Conservation (phyloP, 495 filamentous ascomycete species). For the Hypoxylon crocopeplum region DNA sequence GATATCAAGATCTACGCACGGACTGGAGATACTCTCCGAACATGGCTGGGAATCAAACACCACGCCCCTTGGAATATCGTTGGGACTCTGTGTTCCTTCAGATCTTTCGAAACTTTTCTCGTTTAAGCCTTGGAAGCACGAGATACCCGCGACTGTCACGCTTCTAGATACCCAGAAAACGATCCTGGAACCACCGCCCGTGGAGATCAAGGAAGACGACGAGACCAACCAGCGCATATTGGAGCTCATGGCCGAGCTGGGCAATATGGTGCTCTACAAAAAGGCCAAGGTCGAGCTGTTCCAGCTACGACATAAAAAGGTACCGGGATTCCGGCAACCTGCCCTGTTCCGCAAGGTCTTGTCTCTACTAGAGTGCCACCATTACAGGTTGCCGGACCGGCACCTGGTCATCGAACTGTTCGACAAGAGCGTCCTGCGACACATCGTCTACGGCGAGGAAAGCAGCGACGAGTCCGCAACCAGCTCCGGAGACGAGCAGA, state of each 20-base stretch:
- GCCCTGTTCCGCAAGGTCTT: slow-evolving; percentile 84
- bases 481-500: slow-evolving; percentile 54
- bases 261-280: slow-evolving; percentile 86
- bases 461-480: slow-evolving; percentile 42
- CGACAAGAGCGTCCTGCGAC: slow-evolving; percentile 83
- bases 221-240: slow-evolving; percentile 73
- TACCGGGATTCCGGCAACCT: slow-evolving; percentile 74
- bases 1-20: slow-evolving; percentile 90
- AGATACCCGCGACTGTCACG: slow-evolving; percentile 49
- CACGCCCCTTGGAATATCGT: slow-evolving; percentile 78
- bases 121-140: slow-evolving; percentile 54
- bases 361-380: slow-evolving; percentile 84
- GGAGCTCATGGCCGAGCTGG: slow-evolving; percentile 80
- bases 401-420: slow-evolving; percentile 93
- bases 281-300: slow-evolving; percentile 75
- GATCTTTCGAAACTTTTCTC: slow-evolving; percentile 80
- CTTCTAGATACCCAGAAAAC: slow-evolving; percentile 53
- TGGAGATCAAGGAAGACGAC: slow-evolving; percentile 45
- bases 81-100: slow-evolving; percentile 85
- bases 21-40: slow-evolving; percentile 84
- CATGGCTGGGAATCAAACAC: slow-evolving; percentile 92
- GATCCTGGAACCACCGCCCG: slow-evolving; percentile 42
- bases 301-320: slow-evolving; percentile 59
- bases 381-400: slow-evolving; percentile 83
- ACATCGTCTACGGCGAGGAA: slow-evolving; percentile 71